phyloP scores from a whole-genome alignment of 129 eudicot species.

The Pseudognaphalium luteoalbum region DNA sequence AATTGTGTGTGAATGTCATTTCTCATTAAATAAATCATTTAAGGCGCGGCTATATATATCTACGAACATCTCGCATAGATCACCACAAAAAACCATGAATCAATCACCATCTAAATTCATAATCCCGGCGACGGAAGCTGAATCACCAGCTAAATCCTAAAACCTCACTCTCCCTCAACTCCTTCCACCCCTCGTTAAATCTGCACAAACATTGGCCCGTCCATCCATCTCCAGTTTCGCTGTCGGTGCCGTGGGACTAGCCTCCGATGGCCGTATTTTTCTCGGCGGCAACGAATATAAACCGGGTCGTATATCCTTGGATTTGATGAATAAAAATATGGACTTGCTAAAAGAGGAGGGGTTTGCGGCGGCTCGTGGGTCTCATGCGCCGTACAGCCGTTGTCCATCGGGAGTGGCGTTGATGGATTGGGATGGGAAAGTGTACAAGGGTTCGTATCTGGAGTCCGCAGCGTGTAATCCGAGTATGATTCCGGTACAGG shows the following conservation, averaged over 20 bases:
- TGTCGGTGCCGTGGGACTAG: conserved; percentile 79
- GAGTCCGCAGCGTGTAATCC: conserved; percentile 97
- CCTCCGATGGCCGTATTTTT: conserved; percentile 81
- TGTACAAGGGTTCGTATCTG: conserved; percentile 66
- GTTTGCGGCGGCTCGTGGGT: conserved; percentile 60
- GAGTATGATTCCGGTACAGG: conserved; percentile 85
- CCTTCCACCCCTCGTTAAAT: conserved; percentile 62
- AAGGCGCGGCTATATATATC: no score
- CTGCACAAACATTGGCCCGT: conserved; percentile 62
- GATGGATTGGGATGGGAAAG: conserved; percentile 66
- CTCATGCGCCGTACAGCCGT: conserved; percentile 78
- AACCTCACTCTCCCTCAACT: conserved; percentile 61
- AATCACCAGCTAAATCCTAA: conserved; percentile 46
- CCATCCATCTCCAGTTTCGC: conserved; percentile 69
- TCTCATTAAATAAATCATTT: no score
- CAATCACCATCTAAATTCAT: conserved; percentile 26
- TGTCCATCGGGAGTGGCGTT: conserved; percentile 88
- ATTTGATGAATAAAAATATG: conserved; percentile 12
- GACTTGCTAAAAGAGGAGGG: conserved; percentile 45
- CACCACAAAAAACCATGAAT: background rate
- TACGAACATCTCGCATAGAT: no score
- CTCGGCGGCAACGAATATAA: conserved; percentile 75
- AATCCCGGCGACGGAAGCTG: conserved; percentile 51
- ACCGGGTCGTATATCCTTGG: no score
- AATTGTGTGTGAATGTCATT: no score